These are phyloP conservation scores for Penicillium hordei DNA, from an alignment of 2,329 filamentous ascomycete genomes.

Conservation along the genomic window DNA sequence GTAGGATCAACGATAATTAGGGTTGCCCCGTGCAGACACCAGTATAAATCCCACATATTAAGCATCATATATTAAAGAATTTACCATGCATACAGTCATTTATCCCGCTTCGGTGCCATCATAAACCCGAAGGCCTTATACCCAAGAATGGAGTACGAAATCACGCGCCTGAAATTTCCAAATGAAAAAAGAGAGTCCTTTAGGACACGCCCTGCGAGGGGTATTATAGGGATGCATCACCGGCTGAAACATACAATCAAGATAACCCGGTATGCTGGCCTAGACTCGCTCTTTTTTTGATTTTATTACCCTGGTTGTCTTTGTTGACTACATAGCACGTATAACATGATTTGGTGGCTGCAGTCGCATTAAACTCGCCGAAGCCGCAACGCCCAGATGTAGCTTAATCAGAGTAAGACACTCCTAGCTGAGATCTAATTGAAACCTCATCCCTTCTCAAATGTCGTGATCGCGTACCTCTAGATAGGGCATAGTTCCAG, in stretches of 20 bases:
- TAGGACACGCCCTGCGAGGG: background rate
- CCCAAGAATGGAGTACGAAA: background rate
- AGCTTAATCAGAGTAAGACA: background rate
- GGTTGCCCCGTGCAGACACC: no score
- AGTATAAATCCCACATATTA: background rate
- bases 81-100: background rate
- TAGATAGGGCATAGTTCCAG: conserved; percentile 7
- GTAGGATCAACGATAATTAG: background rate
- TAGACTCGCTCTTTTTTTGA: background rate
- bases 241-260: conserved; percentile 12
- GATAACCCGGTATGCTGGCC: conserved; percentile 13
- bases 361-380: background rate
- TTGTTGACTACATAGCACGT: background rate
- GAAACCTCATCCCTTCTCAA: background rate
- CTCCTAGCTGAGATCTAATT: background rate
- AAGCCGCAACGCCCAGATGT: background rate
- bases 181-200: background rate
- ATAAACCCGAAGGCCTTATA: background rate
- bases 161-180: background rate
- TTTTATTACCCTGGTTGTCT: background rate
- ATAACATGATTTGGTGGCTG: background rate
- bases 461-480: conserved; percentile 2
- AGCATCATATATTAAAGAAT: background rate
- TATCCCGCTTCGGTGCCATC: background rate
- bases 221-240: background rate